Percentiles rank a stretch among this genome's conserved stretches.
Evolutionary conservation across 2,329 filamentous ascomycete species (phyloP).

Genomic region (Cladosporium sp.): DNA sequence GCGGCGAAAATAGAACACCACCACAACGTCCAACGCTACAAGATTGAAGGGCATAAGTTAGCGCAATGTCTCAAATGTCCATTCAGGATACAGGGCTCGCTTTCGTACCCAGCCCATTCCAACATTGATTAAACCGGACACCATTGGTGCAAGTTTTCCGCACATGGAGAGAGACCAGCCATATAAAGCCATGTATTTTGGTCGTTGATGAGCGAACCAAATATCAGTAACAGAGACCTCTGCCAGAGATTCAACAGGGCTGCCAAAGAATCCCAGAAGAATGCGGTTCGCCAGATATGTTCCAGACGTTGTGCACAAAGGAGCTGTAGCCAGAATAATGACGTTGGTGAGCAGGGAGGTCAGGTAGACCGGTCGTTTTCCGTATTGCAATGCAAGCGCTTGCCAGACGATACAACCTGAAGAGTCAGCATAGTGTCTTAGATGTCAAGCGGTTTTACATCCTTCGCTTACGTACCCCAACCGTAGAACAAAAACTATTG

Average conservation of each 20-base stretch:
- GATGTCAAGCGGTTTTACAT: neutral
- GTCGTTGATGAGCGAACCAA: conserved; percentile 35
- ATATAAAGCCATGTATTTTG: conserved; percentile 33
- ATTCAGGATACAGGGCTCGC: too few species aligned
- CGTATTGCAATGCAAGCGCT: conserved; percentile 54
- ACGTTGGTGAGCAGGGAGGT: conserved; percentile 44
- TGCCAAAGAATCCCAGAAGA: conserved; percentile 49
- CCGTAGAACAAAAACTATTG: conserved; percentile 46
- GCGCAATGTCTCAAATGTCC: too few species aligned
- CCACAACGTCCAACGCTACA: conserved; percentile 43
- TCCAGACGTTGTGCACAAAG: conserved; percentile 46
- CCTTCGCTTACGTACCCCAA: conserved; percentile 34
- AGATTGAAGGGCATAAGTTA: too few species aligned
- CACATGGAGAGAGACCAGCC: conserved; percentile 28
- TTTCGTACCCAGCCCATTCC: conserved; percentile 46
- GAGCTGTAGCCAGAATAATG: conserved; percentile 46
- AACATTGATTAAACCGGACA: conserved; percentile 53
- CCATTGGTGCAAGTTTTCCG: conserved; percentile 40
- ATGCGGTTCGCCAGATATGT: conserved; percentile 51
- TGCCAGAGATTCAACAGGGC: conserved; percentile 52
- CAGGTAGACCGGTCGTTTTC: conserved; percentile 52
- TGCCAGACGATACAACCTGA: conserved; percentile 52
- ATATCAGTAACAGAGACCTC: conserved; percentile 36
- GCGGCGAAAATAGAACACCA: conserved; percentile 57
- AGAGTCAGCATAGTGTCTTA: neutral